phyloP scores from a whole-genome alignment of 371 early-diverging fungal genomes.

The Syncephalastrum racemosum region DNA sequence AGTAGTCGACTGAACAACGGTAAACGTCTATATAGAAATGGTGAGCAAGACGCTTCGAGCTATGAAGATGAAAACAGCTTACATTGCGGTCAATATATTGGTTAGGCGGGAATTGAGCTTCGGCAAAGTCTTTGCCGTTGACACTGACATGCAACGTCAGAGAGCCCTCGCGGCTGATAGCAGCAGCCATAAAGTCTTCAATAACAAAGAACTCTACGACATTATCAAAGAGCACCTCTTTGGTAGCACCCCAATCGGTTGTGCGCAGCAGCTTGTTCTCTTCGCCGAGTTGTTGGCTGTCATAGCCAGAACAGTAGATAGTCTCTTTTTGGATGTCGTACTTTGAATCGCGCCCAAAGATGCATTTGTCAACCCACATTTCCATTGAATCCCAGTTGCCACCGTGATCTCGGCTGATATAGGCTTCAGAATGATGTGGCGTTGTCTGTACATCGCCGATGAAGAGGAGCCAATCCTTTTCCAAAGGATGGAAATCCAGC shows the following conservation, averaged over 20 bases:
- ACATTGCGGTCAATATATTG: slow-evolving; percentile 48
- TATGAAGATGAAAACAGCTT: slow-evolving; percentile 15
- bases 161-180: slow-evolving; percentile 50
- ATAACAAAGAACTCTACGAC: slow-evolving; percentile 65
- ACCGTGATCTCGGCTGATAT: slow-evolving; percentile 72
- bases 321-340: slow-evolving; percentile 65
- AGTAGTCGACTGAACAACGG: slow-evolving; percentile 76
- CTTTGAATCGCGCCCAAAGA: slow-evolving; percentile 74
- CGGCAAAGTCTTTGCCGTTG: slow-evolving; percentile 70
- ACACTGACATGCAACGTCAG: slow-evolving; percentile 67
- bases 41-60: not conserved
- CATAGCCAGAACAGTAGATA: slow-evolving; percentile 72
- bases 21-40: slow-evolving; percentile 47
- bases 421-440: slow-evolving; percentile 66
- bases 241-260: slow-evolving; percentile 35
- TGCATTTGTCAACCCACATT: slow-evolving; percentile 85
- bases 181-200: slow-evolving; percentile 74
- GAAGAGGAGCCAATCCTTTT: slow-evolving; percentile 82
- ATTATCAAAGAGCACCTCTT: slow-evolving; percentile 43
- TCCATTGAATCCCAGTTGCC: slow-evolving; percentile 71
- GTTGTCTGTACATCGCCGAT: slow-evolving; percentile 53
- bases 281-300: slow-evolving; percentile 56
- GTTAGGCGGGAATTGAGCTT: slow-evolving; percentile 79
- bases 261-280: slow-evolving; percentile 58
- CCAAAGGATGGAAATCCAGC: slow-evolving; percentile 81